A percentile compares a stretch with the other conserved stretches of the same genome.
These are phyloP conservation scores for Corniculantispora saksenae DNA, from an alignment of 2,329 filamentous ascomycete genomes.

Conservation along the genomic window DNA sequence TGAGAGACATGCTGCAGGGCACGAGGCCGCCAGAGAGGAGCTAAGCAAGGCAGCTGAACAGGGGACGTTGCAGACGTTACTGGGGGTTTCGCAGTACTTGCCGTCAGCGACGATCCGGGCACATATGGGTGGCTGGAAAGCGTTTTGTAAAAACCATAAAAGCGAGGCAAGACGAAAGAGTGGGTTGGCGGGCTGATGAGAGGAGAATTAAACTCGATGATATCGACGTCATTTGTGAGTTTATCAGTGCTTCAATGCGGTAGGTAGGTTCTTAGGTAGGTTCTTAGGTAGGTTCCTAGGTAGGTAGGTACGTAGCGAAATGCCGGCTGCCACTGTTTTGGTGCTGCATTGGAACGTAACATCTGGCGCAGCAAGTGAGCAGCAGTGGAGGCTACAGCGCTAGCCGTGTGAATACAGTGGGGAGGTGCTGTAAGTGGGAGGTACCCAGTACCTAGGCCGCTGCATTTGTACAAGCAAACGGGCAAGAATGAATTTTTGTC, in stretches of 20 bases:
- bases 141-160: too few relatives aligned
- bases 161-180: too few relatives aligned
- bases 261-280: too few relatives aligned
- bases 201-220: not conserved
- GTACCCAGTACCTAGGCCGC: not conserved
- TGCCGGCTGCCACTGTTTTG: not conserved
- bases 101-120: not conserved
- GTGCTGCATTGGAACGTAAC: slow-evolving; percentile 17
- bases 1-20: not conserved
- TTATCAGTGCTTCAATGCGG: too few relatives aligned
- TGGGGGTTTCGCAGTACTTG: too few relatives aligned
- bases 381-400: not conserved
- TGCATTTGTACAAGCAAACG: not conserved
- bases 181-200: too few relatives aligned
- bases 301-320: too few relatives aligned
- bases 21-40: not conserved
- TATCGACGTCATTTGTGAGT: not conserved
- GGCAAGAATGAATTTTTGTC: not conserved
- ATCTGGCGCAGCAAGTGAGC: not conserved
- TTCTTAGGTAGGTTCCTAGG: too few relatives aligned
- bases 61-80: too few relatives aligned
- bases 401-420: not conserved
- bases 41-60: too few relatives aligned
- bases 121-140: too few relatives aligned
- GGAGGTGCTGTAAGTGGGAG: not conserved